Percentiles rank a stretch among this genome's conserved stretches.
phyloP scores from a whole-genome alignment of 2,329 filamentous ascomycete genomes.

The Calonectria pseudoreteaudii region DNA sequence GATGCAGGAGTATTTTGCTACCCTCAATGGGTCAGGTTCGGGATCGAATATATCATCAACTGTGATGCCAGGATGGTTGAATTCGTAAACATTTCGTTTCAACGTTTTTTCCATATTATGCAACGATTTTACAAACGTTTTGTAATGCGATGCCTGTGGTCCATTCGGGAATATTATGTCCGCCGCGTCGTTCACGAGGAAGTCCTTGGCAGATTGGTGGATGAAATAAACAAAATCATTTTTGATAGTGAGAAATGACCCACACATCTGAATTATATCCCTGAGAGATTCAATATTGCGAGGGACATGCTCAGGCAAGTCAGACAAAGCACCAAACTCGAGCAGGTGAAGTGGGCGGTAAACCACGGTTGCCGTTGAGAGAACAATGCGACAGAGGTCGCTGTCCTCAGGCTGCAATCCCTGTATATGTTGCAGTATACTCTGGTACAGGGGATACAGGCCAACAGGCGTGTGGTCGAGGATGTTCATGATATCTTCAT shows the following conservation, averaged over 20 bases:
- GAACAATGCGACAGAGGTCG: conserved; percentile 47
- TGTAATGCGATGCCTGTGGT: conserved; percentile 39
- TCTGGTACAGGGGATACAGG: conserved; percentile 51
- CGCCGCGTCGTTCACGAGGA: conserved; percentile 43
- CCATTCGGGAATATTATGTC: conserved; percentile 46
- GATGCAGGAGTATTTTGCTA: conserved; percentile 32
- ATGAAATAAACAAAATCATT: conserved; percentile 49
- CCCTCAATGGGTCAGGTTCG: conserved; percentile 25
- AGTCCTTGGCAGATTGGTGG: conserved; percentile 59
- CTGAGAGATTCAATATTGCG: conserved; percentile 9
- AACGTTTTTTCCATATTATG: conserved; percentile 44
- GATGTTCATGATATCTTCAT: conserved; percentile 26
- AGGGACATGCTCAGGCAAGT: conserved; percentile 12
- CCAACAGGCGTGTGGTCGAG: conserved; percentile 44
- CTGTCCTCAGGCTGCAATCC: conserved; percentile 37
- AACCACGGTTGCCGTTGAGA: conserved; percentile 42
- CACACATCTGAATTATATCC: conserved; percentile 27
- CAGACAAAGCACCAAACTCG: conserved; percentile 46
- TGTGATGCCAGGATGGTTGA: conserved; percentile 35
- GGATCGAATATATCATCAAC: conserved; percentile 19
- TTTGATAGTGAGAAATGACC: conserved; percentile 52
- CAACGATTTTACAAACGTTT: conserved; percentile 51
- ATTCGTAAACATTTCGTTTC: conserved; percentile 49
- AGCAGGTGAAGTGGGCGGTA: conserved; percentile 49
- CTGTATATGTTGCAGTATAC: conserved; percentile 51